These are phyloP conservation scores for Cladosporium cucumerinum DNA, from an alignment of 2,329 filamentous ascomycete species.

Conservation along the genomic window DNA sequence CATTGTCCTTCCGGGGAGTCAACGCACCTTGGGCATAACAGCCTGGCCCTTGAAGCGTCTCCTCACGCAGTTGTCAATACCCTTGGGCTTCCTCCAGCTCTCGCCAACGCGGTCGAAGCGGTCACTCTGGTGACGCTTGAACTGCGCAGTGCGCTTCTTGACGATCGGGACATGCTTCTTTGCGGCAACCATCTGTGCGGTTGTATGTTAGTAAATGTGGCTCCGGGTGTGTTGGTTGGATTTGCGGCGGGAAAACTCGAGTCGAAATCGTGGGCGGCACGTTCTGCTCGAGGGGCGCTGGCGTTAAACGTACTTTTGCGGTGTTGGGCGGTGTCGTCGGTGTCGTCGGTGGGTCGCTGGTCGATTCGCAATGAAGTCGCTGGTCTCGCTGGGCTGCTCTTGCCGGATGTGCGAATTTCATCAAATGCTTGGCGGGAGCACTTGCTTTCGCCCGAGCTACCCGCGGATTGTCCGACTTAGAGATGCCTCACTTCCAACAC, in stretches of 20 bases:
- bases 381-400: background rate
- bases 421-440: background rate
- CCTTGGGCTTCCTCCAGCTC: slow-evolving; percentile 99
- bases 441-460: background rate
- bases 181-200: slow-evolving; percentile 85
- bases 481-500: background rate
- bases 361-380: slow-evolving; percentile 9
- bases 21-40: slow-evolving; percentile 93
- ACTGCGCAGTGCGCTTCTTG: slow-evolving; percentile 99
- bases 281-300: slow-evolving; percentile 11
- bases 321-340: slow-evolving; percentile 16
- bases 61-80: slow-evolving; percentile 98
- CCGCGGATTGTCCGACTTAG: background rate
- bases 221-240: background rate
- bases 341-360: slow-evolving; percentile 17
- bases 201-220: slow-evolving; percentile 16
- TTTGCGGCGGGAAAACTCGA: slow-evolving; percentile 4
- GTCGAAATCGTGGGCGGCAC: slow-evolving; percentile 13
- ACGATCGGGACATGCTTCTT: slow-evolving; percentile 99
- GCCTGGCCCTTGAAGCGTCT: slow-evolving; percentile 95
- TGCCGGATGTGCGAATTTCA: background rate
- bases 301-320: slow-evolving; percentile 14
- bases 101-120: slow-evolving; percentile 87
- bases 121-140: slow-evolving; percentile 97
- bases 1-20: slow-evolving; percentile 13